A percentile compares a stretch with the other conserved stretches of the same genome.
These are phyloP conservation scores for Tolypocladium amazonense DNA, from an alignment of 2,329 filamentous ascomycete species.

Conservation along the genomic window DNA sequence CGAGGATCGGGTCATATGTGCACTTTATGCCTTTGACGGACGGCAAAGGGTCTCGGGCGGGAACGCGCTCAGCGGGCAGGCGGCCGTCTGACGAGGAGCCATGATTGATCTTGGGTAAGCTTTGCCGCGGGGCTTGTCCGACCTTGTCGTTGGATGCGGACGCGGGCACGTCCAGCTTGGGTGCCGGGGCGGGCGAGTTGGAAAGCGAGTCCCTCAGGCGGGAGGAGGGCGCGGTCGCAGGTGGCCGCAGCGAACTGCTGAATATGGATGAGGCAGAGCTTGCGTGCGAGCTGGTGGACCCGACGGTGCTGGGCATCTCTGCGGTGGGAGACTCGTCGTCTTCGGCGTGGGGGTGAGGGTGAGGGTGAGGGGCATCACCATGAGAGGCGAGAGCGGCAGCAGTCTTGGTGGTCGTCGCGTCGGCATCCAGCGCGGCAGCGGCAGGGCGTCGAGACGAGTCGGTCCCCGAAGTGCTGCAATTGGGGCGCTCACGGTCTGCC, in stretches of 20 bases:
- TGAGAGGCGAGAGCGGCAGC: constrained; percentile 6
- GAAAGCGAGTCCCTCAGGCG: constrained; percentile 40
- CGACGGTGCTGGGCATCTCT: constrained; percentile 60
- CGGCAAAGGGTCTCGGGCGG: constrained; percentile 45
- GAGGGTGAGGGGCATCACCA: constrained; percentile 15
- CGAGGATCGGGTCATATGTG: constrained; percentile 50
- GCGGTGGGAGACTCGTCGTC: constrained; percentile 50
- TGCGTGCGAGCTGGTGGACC: constrained; percentile 61
- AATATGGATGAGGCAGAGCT: constrained; percentile 65
- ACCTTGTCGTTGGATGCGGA: constrained; percentile 32
- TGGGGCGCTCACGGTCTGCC: constrained; percentile 19
- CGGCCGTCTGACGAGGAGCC: constrained; percentile 23
- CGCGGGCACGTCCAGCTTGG: constrained; percentile 46
- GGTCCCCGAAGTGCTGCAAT: constrained; percentile 11
- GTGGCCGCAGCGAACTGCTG: constrained; percentile 37
- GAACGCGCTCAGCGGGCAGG: constrained; percentile 29
- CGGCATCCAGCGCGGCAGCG: constrained; percentile 12
- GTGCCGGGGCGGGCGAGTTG: constrained; percentile 33
- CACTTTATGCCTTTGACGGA: constrained; percentile 46
- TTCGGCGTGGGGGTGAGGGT: constrained; percentile 37
- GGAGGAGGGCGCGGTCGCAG: constrained; percentile 30
- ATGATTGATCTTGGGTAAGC: constrained; percentile 18
- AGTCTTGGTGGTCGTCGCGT: constrained; percentile 8
- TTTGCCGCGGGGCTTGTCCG: constrained; percentile 15
- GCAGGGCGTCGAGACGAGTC: constrained; percentile 12